Base-by-base conservation (phyloP, 2,329 filamentous ascomycete genomes). In the Colletotrichum camelliae region DNA sequence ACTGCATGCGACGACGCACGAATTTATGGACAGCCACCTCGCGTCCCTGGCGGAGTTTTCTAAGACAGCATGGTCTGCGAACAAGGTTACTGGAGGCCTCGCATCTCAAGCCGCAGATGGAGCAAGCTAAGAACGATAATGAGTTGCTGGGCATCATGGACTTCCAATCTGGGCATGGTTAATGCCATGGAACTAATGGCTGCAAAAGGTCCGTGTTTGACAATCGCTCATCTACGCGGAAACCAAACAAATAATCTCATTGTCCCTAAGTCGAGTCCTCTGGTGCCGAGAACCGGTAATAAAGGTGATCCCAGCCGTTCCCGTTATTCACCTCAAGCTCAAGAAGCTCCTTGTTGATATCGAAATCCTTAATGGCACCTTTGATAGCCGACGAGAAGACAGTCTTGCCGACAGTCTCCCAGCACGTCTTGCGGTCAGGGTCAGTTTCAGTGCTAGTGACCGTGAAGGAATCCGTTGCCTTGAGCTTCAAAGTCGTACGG, bases 321-420 rank as follows among this genome's bases (percentile, higher is more conserved):
- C 39, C 48, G n/a, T 72, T n/a, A 4, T 68, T 35, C 3, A 72
- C 64, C 64, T 68, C 39, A 18, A 72, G 13, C 27, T 68, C 15
- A 4, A 58, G 9, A 6, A 72, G 52, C 16, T 68, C 3, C 52
- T 72, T 72, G 52, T 60, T 52, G n/a, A 72, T 15, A 6, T 15
- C 13, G 9, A 72, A 72, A 3, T 68, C 52, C 15, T 4, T 5
- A 6, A 72, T 35, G 1, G 48, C 10, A 21, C 70, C 35, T 7
- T 16, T 5, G 2, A 72, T 67, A 9, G 64, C 13, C 1, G 33
- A n/a, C 2, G 52, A 27, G 33, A 72, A 72, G 5, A 68, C 9
- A 2, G 70, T 72, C 6, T 3, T 21, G 4, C 27, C 64, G 8
- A 72, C 2, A 4, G 37, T 35, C 7, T 37, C 8, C 64, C 64